Percentiles rank a stretch among this genome's conserved stretches.
phyloP scores from a whole-genome alignment of 192 early-diverging fungal species.

The Entomortierella lignicola region DNA sequence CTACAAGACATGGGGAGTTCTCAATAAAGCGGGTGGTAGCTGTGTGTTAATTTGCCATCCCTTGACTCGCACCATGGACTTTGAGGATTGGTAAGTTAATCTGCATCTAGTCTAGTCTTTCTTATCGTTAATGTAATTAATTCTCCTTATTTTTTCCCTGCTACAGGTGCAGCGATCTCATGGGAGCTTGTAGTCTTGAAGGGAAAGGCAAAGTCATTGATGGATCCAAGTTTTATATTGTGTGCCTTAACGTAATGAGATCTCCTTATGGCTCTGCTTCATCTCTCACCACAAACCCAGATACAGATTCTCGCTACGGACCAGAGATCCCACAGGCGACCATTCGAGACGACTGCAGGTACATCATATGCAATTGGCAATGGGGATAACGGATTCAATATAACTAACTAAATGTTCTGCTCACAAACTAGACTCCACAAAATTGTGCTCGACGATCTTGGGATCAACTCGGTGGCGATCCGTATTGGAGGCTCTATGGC shows the following conservation, averaged over 20 bases:
- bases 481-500: constrained; percentile 97
- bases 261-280: constrained; percentile 95
- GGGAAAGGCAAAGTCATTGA: constrained; percentile 90
- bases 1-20: constrained; percentile 96
- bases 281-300: constrained; percentile 86
- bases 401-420: too few relatives aligned
- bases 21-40: constrained; percentile 80
- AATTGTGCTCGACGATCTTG: constrained; percentile 81
- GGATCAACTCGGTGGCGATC: constrained; percentile 86
- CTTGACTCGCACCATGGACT: constrained; percentile 91
- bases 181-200: constrained; percentile 73
- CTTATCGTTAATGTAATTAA: not conserved
- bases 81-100: constrained; percentile 86
- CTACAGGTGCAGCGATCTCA: constrained; percentile 76
- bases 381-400: not conserved
- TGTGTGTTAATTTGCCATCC: constrained; percentile 98
- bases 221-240: constrained; percentile 89
- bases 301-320: constrained; percentile 80
- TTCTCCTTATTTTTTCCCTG: not conserved
- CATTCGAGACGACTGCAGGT: constrained; percentile 89
- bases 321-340: constrained; percentile 91
- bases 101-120: not conserved
- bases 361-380: not conserved
- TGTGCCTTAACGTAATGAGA: constrained; percentile 93
- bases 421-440: constrained; percentile 74